Evolutionary conservation across 2,329 filamentous ascomycete genomes (phyloP), one percentile per base, ranked within the genome.

Genomic region (Fusarium staphyleae): DNA sequence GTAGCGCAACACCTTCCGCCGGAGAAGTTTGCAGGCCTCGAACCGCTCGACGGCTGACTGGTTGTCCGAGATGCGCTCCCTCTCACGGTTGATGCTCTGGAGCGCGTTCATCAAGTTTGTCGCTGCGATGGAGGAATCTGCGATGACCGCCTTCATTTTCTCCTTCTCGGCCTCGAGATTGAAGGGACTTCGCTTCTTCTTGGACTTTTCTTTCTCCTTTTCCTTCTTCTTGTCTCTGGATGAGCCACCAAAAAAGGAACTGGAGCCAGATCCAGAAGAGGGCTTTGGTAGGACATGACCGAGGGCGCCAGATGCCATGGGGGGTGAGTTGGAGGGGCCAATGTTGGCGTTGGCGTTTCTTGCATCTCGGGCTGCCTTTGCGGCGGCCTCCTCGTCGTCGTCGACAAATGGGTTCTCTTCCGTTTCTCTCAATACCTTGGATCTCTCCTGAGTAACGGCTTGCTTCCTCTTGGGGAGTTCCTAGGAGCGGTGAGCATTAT

Each of bases 31-130:
- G 80, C 93, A 98, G 2, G 78, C 81, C 65, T 97, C 91, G 62
- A 98, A 97, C 3, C 87, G 84, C 61, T 87, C 80, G 52, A 91
- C 82, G 1, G 91, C 90, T 52, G 86, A 81, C 7, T 81, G 72
- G 62, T 98, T 96, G 30, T 96, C 89, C 5, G 92, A 96, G 26
- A 98, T 92, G 3, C 90, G 88, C 72, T 96, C 87, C 41, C 79
- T 83, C 71, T 98, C 95, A 55, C 95, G 87, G 71, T 98, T 97
- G 75, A 97, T 93, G 47, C 89, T 86, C 71, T 95, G 92, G 30
- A 99, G 79, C 1, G 88, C 85, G 69, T 99, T 98, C 69, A 88
- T 81, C 32, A 99, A 80, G 70, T 96, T 96, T 0, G 90, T 97
- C n/a, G 91, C 88, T 3, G 92, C 90, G 32, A 98, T 90, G 1